Conservation (phyloP, 345 rosid genomes). For the Bruguiera sexangula region DNA sequence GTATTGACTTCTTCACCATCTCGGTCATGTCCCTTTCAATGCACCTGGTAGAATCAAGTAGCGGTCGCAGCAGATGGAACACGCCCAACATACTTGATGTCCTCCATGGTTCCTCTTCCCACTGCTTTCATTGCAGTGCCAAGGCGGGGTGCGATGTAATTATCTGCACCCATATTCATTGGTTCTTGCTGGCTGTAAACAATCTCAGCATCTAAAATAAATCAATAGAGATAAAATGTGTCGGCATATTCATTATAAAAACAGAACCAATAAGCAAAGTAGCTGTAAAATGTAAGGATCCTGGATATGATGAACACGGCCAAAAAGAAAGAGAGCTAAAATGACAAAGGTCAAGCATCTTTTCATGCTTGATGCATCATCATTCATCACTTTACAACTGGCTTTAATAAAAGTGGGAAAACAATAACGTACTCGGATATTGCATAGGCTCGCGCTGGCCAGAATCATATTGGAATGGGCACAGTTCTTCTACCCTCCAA, state of each 20-base stretch:
- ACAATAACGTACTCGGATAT: slow-evolving; percentile 52
- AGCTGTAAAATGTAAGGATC: too few species aligned
- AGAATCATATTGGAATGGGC: slow-evolving; percentile 74
- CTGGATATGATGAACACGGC: too few species aligned
- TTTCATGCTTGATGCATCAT: too few species aligned
- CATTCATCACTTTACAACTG: too few species aligned
- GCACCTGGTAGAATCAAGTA: slow-evolving; percentile 56
- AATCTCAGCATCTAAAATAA: slow-evolving; percentile 48
- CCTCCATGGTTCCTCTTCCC: slow-evolving; percentile 48
- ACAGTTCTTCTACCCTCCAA: slow-evolving; percentile 72
- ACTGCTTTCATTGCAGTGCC: slow-evolving; percentile 52
- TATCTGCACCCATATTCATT: slow-evolving; percentile 78
- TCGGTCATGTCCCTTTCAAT: slow-evolving; percentile 53
- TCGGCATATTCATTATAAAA: neutral
- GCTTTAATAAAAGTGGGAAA: too few species aligned
- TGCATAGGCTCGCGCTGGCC: slow-evolving; percentile 67
- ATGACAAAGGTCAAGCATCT: too few species aligned
- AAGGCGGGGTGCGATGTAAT: slow-evolving; percentile 53
- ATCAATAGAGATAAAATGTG: too few species aligned
- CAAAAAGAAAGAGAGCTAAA: too few species aligned
- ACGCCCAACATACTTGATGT: slow-evolving; percentile 61
- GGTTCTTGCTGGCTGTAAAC: slow-evolving; percentile 88
- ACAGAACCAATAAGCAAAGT: too few species aligned
- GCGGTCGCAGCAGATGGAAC: slow-evolving; percentile 73
- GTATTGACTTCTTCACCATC: slow-evolving; percentile 54